Base-by-base conservation (phyloP, 768 basidiomycete species). In the Suillus subaureus region DNA sequence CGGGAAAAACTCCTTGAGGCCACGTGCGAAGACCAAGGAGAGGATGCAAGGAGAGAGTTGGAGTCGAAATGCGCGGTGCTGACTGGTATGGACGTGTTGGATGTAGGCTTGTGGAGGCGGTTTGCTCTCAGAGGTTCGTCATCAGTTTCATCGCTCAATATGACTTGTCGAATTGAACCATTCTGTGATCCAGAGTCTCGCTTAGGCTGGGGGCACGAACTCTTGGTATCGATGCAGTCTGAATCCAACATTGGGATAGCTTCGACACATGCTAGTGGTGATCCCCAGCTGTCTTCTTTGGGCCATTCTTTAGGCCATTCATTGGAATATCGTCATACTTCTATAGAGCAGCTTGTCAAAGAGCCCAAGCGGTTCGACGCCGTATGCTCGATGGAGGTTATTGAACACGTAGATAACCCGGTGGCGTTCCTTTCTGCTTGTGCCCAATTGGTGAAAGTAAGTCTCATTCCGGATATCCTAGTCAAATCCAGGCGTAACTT, bases 81-180 rank as follows among this genome's bases (percentile, higher is more conserved):
- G 35, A 75, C 78, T 4, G 94, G 90, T 0, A 78, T 90, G 73
- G 85, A 90, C 65, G 88, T 92, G 16, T 79, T 98, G 61, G 96
- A 98, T 74, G 89, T 98, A 3, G 97, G 97, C n/a, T 0, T 99
- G 97, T 74, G 97, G 97, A 8, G 97, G 97, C 0, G 97, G 97
- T 0, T 79, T 99, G 65, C 81, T 99, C 64, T 90, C 93, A 28
- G 97, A 99, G 84, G 96, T 94, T 67, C 66, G 83, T 70, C 57
- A 40, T 39, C n/a, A 31, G 40, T 40, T 6, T 23, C 39, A 39
- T 42, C 23, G n/a, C 39, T 11, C n/a, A 16, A 61, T 26, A 58
- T 40, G 40, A 49, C 47, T 35, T 35, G 64, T 62, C 61, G 31
- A 55, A n/a, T 35, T n/a, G 57, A 56, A 52, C 28, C 69, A 62